Evolutionary conservation across 2,329 filamentous ascomycete species (phyloP).

Genomic region (Fusarium piperis): DNA sequence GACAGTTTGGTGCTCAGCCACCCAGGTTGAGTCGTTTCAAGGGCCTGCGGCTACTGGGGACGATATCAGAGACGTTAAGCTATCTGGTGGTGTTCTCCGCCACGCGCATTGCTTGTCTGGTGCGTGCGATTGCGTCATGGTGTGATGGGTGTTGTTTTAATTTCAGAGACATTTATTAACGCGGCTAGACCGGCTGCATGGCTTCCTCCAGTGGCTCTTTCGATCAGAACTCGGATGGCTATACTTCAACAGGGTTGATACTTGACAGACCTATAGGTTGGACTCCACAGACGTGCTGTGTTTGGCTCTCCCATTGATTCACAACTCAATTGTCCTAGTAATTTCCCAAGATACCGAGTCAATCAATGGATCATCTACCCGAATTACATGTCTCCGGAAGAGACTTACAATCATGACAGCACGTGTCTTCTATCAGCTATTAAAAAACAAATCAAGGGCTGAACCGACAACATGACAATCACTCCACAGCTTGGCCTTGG

Average conservation of each 20-base stretch:
- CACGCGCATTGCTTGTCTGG: background rate
- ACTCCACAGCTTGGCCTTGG: background rate
- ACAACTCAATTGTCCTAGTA: background rate
- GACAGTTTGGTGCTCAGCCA: background rate
- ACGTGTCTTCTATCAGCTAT: background rate
- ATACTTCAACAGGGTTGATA: background rate
- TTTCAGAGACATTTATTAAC: background rate
- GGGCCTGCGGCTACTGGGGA: background rate
- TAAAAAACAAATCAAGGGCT: background rate
- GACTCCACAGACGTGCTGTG: background rate
- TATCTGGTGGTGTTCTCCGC: background rate
- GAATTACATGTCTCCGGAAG: background rate
- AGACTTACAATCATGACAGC: background rate
- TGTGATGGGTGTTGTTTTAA: background rate
- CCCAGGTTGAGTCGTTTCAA: background rate
- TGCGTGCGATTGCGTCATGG: background rate
- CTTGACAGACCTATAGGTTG: background rate
- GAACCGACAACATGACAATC: background rate
- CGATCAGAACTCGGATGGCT: background rate
- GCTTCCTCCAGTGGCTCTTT: background rate
- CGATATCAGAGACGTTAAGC: background rate
- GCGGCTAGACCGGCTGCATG: background rate
- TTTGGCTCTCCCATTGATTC: background rate
- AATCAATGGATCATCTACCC: background rate
- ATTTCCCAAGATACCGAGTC: background rate